These are phyloP conservation scores for Chalciporus sp. DNA, from an alignment of 1,284 basidiomycete species.

Conservation along the genomic window DNA sequence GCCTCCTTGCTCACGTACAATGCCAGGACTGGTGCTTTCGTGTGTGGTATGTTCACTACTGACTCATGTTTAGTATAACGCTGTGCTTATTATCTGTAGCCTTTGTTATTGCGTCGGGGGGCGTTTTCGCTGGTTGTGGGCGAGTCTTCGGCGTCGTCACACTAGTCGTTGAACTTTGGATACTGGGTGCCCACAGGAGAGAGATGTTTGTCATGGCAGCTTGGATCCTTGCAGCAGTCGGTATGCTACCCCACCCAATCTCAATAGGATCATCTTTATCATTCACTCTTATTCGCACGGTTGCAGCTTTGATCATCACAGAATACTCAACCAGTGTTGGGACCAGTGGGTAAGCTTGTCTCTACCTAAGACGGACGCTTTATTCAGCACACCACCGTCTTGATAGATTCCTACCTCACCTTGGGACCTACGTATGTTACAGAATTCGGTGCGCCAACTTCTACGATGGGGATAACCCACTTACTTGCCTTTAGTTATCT, in stretches of 20 bases:
- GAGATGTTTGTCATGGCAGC: conserved; percentile 41
- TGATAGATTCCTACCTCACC: conserved; percentile 9
- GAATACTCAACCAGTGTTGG: conserved; percentile 47
- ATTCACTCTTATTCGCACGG: conserved; percentile 1
- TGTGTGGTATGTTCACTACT: conserved; percentile 41
- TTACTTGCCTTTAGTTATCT: conserved; percentile 39
- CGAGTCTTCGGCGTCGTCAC: conserved; percentile 47
- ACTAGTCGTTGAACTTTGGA: conserved; percentile 44
- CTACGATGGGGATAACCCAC: background rate
- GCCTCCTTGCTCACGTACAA: conserved; percentile 43
- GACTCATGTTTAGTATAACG: background rate
- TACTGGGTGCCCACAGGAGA: conserved; percentile 34
- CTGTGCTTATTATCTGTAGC: conserved; percentile 34
- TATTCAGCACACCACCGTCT: background rate
- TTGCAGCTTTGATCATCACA: conserved; percentile 46
- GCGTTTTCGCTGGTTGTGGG: conserved; percentile 46
- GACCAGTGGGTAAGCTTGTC: conserved; percentile 32
- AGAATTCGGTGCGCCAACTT: conserved; percentile 40
- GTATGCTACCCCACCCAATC: conserved; percentile 33
- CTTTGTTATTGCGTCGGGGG: conserved; percentile 51
- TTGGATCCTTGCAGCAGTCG: conserved; percentile 40
- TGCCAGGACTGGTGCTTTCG: conserved; percentile 24
- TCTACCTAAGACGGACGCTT: background rate
- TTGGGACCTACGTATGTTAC: conserved; percentile 37
- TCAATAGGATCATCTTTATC: background rate